Evolutionary conservation across 2,329 filamentous ascomycete genomes (phyloP), one percentile per base, ranked within the genome.

Genomic region (Dactylonectria estremocensis): DNA sequence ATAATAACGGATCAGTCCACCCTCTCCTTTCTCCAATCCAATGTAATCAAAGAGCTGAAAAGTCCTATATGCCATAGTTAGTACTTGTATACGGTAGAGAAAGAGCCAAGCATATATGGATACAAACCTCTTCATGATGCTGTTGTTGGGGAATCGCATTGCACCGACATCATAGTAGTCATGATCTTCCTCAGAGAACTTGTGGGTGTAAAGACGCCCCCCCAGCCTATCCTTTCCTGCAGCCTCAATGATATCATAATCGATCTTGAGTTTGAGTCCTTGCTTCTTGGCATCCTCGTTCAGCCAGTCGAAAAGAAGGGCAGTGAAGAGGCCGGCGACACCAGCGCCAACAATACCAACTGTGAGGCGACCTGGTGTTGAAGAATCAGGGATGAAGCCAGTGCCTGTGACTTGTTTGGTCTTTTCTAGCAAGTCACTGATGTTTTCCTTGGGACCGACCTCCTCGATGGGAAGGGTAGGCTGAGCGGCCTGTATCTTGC

Each of bases 101-200:
- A 13, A 48, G 18, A 24, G 20, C 9, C 11, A 22, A 24, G 45
- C 20, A 22, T 5, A 1, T 14, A 1, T n/a, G n/a, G n/a, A 43
- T 55, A 18, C 63, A 14, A 7, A 70, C 73, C 71, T 68, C 13
- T 63, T 67, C 73, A 75, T 76, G 24, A 74, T 64, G 2, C 52
- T 28, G n/a, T 77, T 82, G 6, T 80, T 72, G 0, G 81, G 82
- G 45, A 81, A 83, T 4, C 82, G 67, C 82, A 83, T 83, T 0
- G 82, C 82, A 3, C 81, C 82, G 7, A 83, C 76, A 61, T 83
- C 82, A 59, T 78, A 69, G 11, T 74, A 75, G 2, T 74, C 69
- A 5, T 76, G 70, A 1, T 31, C 10, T 0, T 57, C 46, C 1
- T 67, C 13, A 1, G 63, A 55, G 55, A 83, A 83, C 1, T 72